A percentile compares a stretch with the other conserved stretches of the same genome.
Evolutionary conservation across 495 filamentous ascomycete species (phyloP).

Genomic region (Achaetomiella virescens): DNA sequence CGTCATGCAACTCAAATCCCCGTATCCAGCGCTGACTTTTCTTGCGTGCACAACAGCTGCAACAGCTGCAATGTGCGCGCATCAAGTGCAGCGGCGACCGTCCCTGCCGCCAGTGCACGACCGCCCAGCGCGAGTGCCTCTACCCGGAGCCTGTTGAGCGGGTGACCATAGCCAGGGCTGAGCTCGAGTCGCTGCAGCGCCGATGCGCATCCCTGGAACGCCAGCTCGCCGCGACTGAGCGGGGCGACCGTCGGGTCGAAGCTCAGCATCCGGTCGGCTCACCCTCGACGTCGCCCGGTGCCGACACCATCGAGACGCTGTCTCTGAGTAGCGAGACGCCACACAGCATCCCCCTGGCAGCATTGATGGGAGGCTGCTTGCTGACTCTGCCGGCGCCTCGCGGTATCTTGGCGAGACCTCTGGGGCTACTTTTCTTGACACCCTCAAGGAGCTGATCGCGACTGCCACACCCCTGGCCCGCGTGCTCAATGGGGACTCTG

Average conservation of each 20-base stretch:
- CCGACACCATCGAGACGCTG: slow-evolving; percentile 4
- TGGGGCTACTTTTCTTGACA: slow-evolving; percentile 35
- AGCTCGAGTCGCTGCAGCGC: slow-evolving; percentile 26
- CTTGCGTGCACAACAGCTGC: slow-evolving; percentile 23
- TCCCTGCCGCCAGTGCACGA: slow-evolving; percentile 33
- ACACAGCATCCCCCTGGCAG: not conserved
- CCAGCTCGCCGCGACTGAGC: slow-evolving; percentile 8
- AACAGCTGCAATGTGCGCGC: slow-evolving; percentile 40
- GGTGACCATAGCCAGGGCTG: slow-evolving; percentile 23
- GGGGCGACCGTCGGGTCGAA: not conserved
- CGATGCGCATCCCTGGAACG: slow-evolving; percentile 18
- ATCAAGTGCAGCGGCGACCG: slow-evolving; percentile 38
- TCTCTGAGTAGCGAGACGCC: slow-evolving; percentile 5
- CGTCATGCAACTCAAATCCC: too few species aligned
- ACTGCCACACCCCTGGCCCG: slow-evolving; percentile 14
- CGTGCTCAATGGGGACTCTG: not conserved
- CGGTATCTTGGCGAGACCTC: slow-evolving; percentile 37
- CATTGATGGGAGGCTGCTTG: slow-evolving; percentile 29
- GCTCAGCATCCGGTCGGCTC: not conserved
- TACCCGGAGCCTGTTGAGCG: slow-evolving; percentile 30
- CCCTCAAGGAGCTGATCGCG: slow-evolving; percentile 32
- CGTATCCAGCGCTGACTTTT: not conserved
- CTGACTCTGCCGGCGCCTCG: slow-evolving; percentile 27
- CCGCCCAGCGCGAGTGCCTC: slow-evolving; percentile 24
- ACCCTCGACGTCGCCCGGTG: not conserved